Conservation (phyloP, 2,329 filamentous ascomycete genomes). For the Sporothrix curviconia region DNA sequence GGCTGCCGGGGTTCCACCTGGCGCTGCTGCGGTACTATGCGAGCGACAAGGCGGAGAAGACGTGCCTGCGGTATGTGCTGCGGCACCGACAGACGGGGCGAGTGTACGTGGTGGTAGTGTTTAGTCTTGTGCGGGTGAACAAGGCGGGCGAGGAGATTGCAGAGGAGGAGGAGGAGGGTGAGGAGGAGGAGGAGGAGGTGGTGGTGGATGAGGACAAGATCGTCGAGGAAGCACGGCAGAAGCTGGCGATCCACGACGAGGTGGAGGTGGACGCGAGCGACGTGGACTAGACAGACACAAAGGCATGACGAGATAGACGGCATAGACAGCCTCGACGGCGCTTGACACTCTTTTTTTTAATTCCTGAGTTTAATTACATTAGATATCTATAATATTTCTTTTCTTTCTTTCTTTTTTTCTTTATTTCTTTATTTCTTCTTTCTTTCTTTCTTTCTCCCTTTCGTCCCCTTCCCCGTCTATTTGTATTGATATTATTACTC, state of each 20-base stretch:
- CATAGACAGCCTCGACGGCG: too few relatives aligned
- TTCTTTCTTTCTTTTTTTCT: not conserved
- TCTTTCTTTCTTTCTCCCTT: not conserved
- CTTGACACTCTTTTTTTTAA: too few relatives aligned
- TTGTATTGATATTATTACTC: too few relatives aligned
- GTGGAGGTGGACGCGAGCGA: conserved; percentile 34
- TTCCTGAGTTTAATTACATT: not conserved
- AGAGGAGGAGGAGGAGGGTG: not conserved
- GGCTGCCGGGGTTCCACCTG: conserved; percentile 65
- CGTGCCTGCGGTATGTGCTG: conserved; percentile 69
- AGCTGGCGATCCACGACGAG: conserved; percentile 23
- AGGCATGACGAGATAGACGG: too few relatives aligned
- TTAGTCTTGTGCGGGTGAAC: conserved; percentile 67
- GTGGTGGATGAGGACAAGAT: conserved; percentile 22
- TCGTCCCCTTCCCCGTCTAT: too few relatives aligned
- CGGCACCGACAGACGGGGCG: conserved; percentile 70
- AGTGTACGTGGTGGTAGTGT: conserved; percentile 73
- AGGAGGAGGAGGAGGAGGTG: not conserved
- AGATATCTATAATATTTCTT: not conserved
- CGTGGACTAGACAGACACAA: conserved; percentile 32
- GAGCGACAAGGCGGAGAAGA: conserved; percentile 56
- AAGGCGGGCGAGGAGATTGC: conserved; percentile 47
- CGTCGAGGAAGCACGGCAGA: conserved; percentile 34
- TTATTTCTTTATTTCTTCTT: not conserved
- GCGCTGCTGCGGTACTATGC: conserved; percentile 76